Conservation (phyloP, 2,329 filamentous ascomycete species). For the Fusarium temperatum region DNA sequence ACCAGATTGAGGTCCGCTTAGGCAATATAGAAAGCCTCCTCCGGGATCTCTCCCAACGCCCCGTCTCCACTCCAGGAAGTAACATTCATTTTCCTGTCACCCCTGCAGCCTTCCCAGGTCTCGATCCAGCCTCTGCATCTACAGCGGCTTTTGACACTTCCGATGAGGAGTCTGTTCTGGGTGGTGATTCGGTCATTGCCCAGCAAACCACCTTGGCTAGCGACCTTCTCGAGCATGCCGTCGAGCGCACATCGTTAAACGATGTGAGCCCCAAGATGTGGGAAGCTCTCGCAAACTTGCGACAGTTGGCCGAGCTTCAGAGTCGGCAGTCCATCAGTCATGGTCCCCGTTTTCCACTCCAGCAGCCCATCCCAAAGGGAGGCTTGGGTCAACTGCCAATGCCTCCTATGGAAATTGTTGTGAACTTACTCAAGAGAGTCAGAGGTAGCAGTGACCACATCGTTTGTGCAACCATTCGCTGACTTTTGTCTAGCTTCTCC, state of each 20-base stretch:
- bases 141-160: conserved; percentile 50
- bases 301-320: conserved; percentile 63
- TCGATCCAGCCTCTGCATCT: conserved; percentile 41
- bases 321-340: conserved; percentile 52
- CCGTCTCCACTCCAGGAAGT: conserved; percentile 36
- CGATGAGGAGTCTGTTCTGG: conserved; percentile 54
- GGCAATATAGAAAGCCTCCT: conserved; percentile 57
- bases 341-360: conserved; percentile 57
- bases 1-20: conserved; percentile 56
- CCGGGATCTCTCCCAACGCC: conserved; percentile 47
- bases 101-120: conserved; percentile 36
- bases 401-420: conserved; percentile 62
- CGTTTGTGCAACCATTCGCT: neutral
- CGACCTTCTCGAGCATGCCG: conserved; percentile 64
- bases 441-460: conserved; percentile 48
- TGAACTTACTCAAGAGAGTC: conserved; percentile 58
- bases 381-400: conserved; percentile 62
- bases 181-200: conserved; percentile 59
- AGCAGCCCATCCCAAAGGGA: conserved; percentile 56
- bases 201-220: conserved; percentile 63
- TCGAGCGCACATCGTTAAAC: conserved; percentile 57
- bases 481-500: conserved; percentile 42
- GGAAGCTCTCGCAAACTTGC: conserved; percentile 60
- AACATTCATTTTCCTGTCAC: conserved; percentile 32
- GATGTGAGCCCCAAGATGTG: conserved; percentile 61